Evolutionary conservation across 2,329 filamentous ascomycete genomes (phyloP).

Genomic region (Orbilia ellipsospora): DNA sequence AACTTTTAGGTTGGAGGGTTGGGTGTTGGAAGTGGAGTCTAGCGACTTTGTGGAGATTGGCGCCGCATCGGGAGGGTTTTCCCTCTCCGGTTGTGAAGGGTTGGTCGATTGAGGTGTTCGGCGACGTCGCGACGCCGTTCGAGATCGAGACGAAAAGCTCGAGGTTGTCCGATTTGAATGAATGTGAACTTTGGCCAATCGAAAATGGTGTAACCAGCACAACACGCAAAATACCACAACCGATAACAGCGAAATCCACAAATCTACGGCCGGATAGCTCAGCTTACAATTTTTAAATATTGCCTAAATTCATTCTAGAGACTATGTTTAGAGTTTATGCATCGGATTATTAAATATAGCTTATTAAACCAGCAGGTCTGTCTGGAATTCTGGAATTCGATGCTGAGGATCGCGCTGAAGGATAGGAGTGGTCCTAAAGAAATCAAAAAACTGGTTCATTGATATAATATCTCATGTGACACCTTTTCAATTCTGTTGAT

Average conservation of each 20-base stretch:
- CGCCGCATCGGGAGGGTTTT: constrained; percentile 37
- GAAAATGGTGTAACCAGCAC: not conserved
- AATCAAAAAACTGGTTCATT: not conserved
- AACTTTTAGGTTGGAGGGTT: not conserved
- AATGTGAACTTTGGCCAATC: too few species aligned
- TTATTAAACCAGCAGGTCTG: not conserved
- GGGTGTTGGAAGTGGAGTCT: constrained; percentile 28
- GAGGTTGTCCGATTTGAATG: not conserved
- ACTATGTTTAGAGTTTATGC: too few species aligned
- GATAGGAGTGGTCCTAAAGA: too few species aligned
- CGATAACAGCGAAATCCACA: too few species aligned
- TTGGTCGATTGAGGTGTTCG: not conserved
- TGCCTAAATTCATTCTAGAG: too few species aligned
- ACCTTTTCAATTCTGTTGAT: not conserved
- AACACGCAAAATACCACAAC: constrained; percentile 45
- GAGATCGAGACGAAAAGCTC: constrained; percentile 7
- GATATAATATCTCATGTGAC: not conserved
- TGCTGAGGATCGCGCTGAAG: too few species aligned
- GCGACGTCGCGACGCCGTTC: not conserved
- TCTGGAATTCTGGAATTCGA: not conserved
- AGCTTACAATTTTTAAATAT: too few species aligned
- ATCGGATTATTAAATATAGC: not conserved
- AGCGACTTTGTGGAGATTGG: constrained; percentile 12
- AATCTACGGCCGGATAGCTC: too few species aligned
- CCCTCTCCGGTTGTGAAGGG: not conserved